Evolutionary conservation across 192 early-diverging fungal species (phyloP), one percentile per base, ranked within the genome.

Genomic region (Geranomyces michiganensis): DNA sequence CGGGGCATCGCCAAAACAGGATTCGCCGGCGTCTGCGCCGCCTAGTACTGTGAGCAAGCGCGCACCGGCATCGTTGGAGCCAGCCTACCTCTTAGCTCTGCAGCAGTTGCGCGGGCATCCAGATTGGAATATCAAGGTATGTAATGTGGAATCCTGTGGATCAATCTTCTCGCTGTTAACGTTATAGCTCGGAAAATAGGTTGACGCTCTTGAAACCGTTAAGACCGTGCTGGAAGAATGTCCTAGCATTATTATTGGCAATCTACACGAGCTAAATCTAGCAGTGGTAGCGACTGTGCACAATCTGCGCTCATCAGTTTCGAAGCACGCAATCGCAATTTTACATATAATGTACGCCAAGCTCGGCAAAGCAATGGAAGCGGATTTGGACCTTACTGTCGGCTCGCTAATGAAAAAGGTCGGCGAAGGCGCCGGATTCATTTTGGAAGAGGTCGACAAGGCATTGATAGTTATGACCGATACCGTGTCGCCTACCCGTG

Each of bases 231-330:
- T 72, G 13, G 30, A 8, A 14, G 60, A 62, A 36, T 51, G 30
- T 31, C 70, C 70, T 29, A 7, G 21, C 8, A 9, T 64, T 3
- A 17, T 72, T 6, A 32, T 30, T 17, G 30, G 29, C 10, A 66
- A 55, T 56, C 24, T 73, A 10, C 72, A 75, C 43, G 76, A 78
- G 15, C 71, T 69, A 17, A 32, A 58, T 24, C 49, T 79, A 9
- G 64, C 72, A 3, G 29, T 79, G 15, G 58, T 64, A 1, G 56
- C 55, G 1, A 30, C 71, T 19, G 49, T 79, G 1, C 70, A 72
- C 32, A 79, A 79, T 66, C 75, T 79, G 1, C 70, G 78, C 21
- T 67, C 60, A 4, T 68, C 75, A 9, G 78, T 79, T 22, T 41
- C 74, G 12, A 79, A 79, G 58, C 31, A 36, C 7, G 78, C 75